Base-by-base conservation (phyloP, 495 filamentous ascomycete genomes). In the Patellaria atrata region DNA sequence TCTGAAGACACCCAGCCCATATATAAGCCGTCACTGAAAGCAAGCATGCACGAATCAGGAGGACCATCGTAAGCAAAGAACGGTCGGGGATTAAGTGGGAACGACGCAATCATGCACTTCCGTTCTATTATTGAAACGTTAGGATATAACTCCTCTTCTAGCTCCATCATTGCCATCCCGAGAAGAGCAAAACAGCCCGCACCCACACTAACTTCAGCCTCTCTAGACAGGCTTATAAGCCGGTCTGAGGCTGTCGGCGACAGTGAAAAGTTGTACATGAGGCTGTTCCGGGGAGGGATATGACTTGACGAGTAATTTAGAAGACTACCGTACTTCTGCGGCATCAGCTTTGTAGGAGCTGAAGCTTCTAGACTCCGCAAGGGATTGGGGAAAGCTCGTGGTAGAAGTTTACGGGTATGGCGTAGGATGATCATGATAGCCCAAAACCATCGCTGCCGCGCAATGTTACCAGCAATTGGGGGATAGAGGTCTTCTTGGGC, bases 401-500 rank as follows among this genome's bases (percentile, higher is more conserved):
- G 49, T 0, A 58, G 43, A 14, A 51, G 38, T 24, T 43, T 50
- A 2, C 46, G 33, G 1, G 53, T 39, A 33, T 60, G 53, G n/a
- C 57, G 40, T 11, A 58, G 47, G 17, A 60, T 45, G 8, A 50
- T 35, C 14, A 50, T 48, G 9, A 60, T 43, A 14, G 50, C 44
- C 57, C 57, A 60, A 33, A 48, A 57, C 57, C 57, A 60, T 3
- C 55, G 48, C 35, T 48, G 40, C 5, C 51, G 33, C 8, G 53
- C 53, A 22, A 24, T 22, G n/a, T 25, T 44, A 11, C 51, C 47
- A 3, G 40, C 11, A n/a, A 54, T 33, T 7, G 44, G 40, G 14
- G 57, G 57, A 31, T 60, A 60, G 2, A 53, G 38, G 17, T 54
- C 53, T 45, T 60, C 57, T 46, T 60, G 57, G 9, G 57, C 51